phyloP scores from a whole-genome alignment of 2,329 filamentous ascomycete species.

The Aspergillus transmontanensis region DNA sequence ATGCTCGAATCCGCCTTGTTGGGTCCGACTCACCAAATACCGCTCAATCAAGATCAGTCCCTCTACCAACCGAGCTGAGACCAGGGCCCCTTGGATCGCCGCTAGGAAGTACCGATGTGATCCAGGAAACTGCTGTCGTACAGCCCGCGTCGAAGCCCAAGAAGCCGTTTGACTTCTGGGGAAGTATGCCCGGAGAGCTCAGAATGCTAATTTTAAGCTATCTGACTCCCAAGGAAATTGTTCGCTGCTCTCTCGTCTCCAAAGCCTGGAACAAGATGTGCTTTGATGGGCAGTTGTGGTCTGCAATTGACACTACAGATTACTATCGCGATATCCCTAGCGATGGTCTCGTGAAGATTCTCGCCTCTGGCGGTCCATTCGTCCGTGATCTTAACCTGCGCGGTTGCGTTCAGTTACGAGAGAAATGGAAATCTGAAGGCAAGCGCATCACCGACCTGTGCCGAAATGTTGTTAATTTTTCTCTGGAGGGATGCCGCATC shows the following conservation, averaged over 20 bases:
- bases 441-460: slow-evolving; percentile 74
- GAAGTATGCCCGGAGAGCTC: slow-evolving; percentile 77
- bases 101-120: slow-evolving; percentile 18
- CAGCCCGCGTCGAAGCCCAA: slow-evolving; percentile 30
- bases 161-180: slow-evolving; percentile 72
- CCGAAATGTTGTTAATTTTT: slow-evolving; percentile 83
- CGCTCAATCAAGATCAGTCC: slow-evolving; percentile 53
- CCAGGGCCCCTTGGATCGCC: slow-evolving; percentile 47
- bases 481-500: slow-evolving; percentile 85
- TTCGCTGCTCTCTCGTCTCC: slow-evolving; percentile 75
- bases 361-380: slow-evolving; percentile 83
- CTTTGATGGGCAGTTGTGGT: slow-evolving; percentile 95
- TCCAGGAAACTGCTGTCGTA: slow-evolving; percentile 21
- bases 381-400: slow-evolving; percentile 86
- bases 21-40: slow-evolving; percentile 49
- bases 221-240: slow-evolving; percentile 76
- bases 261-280: slow-evolving; percentile 79
- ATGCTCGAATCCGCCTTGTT: slow-evolving; percentile 59
- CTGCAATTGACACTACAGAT: slow-evolving; percentile 76
- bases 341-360: slow-evolving; percentile 80
- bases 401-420: slow-evolving; percentile 85
- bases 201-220: slow-evolving; percentile 76
- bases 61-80: slow-evolving; percentile 66
- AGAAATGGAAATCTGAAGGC: slow-evolving; percentile 74
- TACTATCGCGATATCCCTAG: slow-evolving; percentile 89